phyloP scores from a whole-genome alignment of 352 stramenopile genomes.

The Globisporangium megalacanthum region DNA sequence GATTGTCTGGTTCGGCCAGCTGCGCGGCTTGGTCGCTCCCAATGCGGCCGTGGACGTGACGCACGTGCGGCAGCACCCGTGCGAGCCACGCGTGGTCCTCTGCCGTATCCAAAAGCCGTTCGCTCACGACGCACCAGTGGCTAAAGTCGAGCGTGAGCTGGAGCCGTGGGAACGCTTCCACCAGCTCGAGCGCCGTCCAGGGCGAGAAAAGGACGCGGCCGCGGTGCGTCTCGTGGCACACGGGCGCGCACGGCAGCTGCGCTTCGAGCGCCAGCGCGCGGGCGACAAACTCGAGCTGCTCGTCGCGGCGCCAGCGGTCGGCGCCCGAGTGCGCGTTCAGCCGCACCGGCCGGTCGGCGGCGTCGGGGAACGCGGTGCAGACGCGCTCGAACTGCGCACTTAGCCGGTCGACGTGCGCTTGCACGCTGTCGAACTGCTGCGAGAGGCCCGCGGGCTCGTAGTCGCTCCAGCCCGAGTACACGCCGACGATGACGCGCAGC shows the following conservation, averaged over 20 bases:
- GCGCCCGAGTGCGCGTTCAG: constrained; percentile 61
- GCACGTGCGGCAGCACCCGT: constrained; percentile 47
- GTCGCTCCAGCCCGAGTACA: constrained; percentile 71
- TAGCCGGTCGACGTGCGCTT: constrained; percentile 33
- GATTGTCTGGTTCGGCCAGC: constrained; percentile 32
- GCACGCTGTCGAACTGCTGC: constrained; percentile 52
- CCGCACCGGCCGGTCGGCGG: constrained; percentile 22
- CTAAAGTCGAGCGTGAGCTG: constrained; percentile 70
- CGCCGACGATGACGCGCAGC: constrained; percentile 53
- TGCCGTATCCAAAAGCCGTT: constrained; percentile 44
- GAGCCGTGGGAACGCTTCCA: constrained; percentile 52
- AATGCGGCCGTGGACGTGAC: constrained; percentile 59
- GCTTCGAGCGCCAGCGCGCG: constrained; percentile 40
- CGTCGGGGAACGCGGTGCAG: constrained; percentile 21
- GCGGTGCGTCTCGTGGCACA: constrained; percentile 62
- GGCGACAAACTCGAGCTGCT: constrained; percentile 47
- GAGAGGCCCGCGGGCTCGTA: constrained; percentile 49
- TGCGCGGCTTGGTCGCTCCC: constrained; percentile 47
- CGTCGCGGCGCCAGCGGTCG: constrained; percentile 40
- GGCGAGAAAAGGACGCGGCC: constrained; percentile 67
- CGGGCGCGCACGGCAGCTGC: constrained; percentile 22
- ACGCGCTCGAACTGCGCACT: constrained; percentile 26
- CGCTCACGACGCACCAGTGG: constrained; percentile 56
- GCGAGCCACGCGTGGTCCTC: constrained; percentile 38
- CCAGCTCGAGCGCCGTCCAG: constrained; percentile 53